phyloP scores from a whole-genome alignment of 106 monocot genomes.

The Dendrobium huoshanense region DNA sequence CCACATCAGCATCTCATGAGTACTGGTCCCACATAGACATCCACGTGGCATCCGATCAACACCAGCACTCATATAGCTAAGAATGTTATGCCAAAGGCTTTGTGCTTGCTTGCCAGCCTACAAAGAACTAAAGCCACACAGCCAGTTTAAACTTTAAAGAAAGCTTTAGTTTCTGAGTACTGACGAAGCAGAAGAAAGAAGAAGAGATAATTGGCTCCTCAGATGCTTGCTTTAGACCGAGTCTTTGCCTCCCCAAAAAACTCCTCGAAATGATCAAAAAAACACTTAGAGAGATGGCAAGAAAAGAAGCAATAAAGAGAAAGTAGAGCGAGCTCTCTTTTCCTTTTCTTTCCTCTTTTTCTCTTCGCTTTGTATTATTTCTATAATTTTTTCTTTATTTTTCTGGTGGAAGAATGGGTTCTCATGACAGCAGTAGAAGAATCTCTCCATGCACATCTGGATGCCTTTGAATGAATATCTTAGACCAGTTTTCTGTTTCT shows the following conservation, averaged over 20 bases:
- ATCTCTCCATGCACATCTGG: neutral
- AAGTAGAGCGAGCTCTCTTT: neutral
- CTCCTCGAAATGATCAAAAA: neutral
- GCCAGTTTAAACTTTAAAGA: slow-evolving; percentile 4
- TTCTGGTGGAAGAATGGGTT: neutral
- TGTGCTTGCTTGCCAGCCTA: neutral
- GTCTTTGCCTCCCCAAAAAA: slow-evolving; percentile 3
- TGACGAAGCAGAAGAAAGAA: neutral
- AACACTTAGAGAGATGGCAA: neutral
- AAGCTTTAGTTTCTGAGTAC: slow-evolving; percentile 3
- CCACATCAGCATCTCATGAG: no score
- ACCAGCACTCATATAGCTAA: no score
- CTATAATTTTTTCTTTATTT: neutral
- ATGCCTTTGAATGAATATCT: neutral
- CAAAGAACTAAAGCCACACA: neutral
- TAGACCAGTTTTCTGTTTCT: no score
- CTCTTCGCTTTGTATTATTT: neutral
- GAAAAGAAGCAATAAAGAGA: slow-evolving; percentile 5
- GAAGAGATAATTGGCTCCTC: neutral
- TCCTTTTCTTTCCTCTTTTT: neutral
- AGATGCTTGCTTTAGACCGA: slow-evolving; percentile 3
- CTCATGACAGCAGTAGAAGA: no score
- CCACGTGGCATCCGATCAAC: no score
- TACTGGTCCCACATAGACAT: no score
- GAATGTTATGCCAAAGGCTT: no score